phyloP scores from a whole-genome alignment of 768 basidiomycete genomes.

The Pisolithus tinctorius region DNA sequence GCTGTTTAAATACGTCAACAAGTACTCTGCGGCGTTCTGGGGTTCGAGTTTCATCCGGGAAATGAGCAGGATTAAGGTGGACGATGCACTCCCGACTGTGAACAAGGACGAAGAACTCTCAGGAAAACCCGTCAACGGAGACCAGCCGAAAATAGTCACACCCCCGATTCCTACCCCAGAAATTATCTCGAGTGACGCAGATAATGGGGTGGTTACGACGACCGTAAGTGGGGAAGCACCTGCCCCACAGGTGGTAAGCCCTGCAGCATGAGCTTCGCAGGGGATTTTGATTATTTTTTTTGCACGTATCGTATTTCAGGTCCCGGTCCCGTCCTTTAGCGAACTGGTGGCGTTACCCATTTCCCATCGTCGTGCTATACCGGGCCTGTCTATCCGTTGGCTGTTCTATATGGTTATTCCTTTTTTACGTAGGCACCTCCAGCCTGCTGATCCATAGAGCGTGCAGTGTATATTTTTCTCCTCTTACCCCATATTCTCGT shows the following conservation, averaged over 20 bases:
- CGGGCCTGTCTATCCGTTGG: conserved; percentile 26
- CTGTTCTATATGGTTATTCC: conserved; percentile 34
- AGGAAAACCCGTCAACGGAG: not conserved
- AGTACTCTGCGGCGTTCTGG: conserved; percentile 92
- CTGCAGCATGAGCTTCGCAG: conserved; percentile 23
- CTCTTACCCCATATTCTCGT: conserved; percentile 4
- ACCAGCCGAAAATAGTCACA: too few relatives aligned
- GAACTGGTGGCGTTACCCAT: conserved; percentile 19
- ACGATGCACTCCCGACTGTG: conserved; percentile 15
- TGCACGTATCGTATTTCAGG: conserved; percentile 16
- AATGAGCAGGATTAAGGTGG: conserved; percentile 57
- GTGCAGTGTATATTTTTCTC: conserved; percentile 13
- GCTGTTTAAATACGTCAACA: conserved; percentile 93
- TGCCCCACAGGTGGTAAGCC: conserved; percentile 30
- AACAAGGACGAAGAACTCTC: conserved; percentile 25
- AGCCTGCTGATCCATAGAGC: conserved; percentile 16
- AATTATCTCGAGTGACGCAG: conserved; percentile 20
- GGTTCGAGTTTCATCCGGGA: conserved; percentile 85
- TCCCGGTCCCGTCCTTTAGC: conserved; percentile 5
- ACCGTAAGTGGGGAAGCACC: conserved; percentile 33
- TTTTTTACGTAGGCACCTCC: conserved; percentile 26
- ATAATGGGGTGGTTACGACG: conserved; percentile 29
- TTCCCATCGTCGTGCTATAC: conserved; percentile 11
- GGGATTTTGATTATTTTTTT: conserved; percentile 3
- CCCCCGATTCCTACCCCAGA: too few relatives aligned